Evolutionary conservation across 441 rosid species (phyloP), one percentile per base, ranked within the genome.

Genomic region (Gossypium lobatum): DNA sequence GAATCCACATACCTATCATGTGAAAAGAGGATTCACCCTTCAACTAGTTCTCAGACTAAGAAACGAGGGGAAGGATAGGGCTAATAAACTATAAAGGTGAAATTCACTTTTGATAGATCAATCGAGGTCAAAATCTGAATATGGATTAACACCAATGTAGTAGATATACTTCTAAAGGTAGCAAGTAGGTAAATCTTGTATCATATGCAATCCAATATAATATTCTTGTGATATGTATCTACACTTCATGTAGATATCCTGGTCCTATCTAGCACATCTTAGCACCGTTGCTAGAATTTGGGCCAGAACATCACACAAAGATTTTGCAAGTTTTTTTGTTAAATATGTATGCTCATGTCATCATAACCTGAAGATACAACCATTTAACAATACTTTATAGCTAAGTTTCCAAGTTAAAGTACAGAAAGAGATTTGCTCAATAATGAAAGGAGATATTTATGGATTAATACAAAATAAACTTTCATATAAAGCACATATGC

Each of bases 61-160:
- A 54, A 55, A 54, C 20, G 20, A 55, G 48, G 48, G 28, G 53
- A 21, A 71, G 23, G 42, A 58, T 13, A 14, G 37, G 52, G 28
- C 14, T 13, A 11, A 59, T 13, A 71, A 39, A 21, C 23, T 57
- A 57, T 9, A 57, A 54, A 45, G 74, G 53, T 39, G 13, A 59
- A 37, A 34, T 71, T 42, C 54, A 71, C 61, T 52, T 71, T 34
- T 20, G 64, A 58, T 58, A 71, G 50, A 14, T 70, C 25, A 18
- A 53, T 16, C 8, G 34, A 52, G 73, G 28, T 60, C 73, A 69
- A 23, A 26, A 26, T 53, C 3, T 52, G 34, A 54, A 71, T 63
- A 37, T 63, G 42, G 11, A 31, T 61, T 20, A 23, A 48, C 67
- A 23, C 21, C 63, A 20, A 20, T 18, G 46, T 20, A n/a, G 18